Evolutionary conservation across 73 alveolate genomes (phyloP), one percentile per base, ranked within the genome.

Genomic region (Durusdinium trenchii): DNA sequence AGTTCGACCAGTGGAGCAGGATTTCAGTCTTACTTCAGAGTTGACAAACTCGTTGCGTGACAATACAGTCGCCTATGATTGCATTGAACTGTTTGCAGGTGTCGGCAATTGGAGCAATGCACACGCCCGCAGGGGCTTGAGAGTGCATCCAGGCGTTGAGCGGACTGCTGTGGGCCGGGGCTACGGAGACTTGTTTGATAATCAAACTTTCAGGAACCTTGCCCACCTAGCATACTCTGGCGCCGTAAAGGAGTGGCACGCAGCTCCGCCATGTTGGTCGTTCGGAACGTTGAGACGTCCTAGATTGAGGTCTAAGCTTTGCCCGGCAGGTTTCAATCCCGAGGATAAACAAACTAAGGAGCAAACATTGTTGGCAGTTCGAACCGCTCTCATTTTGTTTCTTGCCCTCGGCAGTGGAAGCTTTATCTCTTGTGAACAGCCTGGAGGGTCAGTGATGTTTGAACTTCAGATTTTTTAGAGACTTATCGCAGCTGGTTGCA

Each of bases 381-480:
- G 85, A 2, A 40, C 85, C 0, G 48, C 52, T 3, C 40, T 73
- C 51, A 32, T 73, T 2, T 35, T 73, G 35, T 23, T 42, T 1
- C 1, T 78, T 3, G 95, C 40, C 1, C 16, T 61, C 35, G 1
- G 67, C 46, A 4, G 28, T 20, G 95, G 95, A 0, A n/a, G 46
- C 18, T 85, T 85, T 45, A 30, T 85, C n/a, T n/a, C 60, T 16
- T 36, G 35, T 23, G 95, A 85, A 43, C 95, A 85, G 45, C 95
- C 95, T 3, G 95, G 79, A 32, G 35, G 52, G 42, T 48, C 79
- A n/a, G 79, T 61, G 32, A 52, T 85, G 95, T 85, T 85, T 28
- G 1, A 16, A 0, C 61, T 85, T 50, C 81, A 85, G 28, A 26
- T 38, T 1, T 85, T 38, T 23, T 28, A 14, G 43, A 7, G 6